Percentiles rank a stretch among this genome's conserved stretches.
Conservation (phyloP, 768 basidiomycete genomes). For the Naganishia kalamii region DNA sequence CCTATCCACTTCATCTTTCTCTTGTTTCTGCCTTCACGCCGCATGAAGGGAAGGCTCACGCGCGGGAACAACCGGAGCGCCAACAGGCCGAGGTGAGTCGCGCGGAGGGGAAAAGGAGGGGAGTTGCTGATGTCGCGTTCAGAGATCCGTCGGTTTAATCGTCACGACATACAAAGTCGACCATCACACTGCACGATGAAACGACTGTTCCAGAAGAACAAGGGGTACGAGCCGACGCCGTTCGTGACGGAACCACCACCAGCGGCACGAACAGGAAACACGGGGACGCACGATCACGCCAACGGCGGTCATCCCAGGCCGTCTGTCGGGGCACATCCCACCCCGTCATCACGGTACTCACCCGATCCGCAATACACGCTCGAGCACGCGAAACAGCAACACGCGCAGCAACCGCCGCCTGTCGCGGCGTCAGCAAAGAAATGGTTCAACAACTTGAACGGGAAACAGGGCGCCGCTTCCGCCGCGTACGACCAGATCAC, state of each 20-base stretch:
- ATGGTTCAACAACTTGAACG: constrained; percentile 1
- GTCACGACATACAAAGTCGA: background rate
- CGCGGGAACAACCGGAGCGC: too few relatives aligned
- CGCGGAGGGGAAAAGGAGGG: too few relatives aligned
- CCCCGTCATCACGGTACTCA: constrained; percentile 4
- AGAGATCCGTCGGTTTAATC: background rate
- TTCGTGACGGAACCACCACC: constrained; percentile 9
- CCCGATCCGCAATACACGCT: background rate
- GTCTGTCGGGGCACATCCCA: too few relatives aligned
- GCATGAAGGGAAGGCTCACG: too few relatives aligned
- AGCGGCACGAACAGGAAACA: background rate
- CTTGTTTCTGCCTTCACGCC: too few relatives aligned
- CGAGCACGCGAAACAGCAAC: background rate
- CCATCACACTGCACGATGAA: background rate
- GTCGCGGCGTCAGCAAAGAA: constrained; percentile 9
- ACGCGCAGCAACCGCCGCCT: background rate
- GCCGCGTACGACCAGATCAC: constrained; percentile 10
- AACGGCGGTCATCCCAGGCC: too few relatives aligned
- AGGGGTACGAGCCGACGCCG: constrained; percentile 8
- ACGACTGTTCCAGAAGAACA: constrained; percentile 11
- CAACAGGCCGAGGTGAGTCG: too few relatives aligned
- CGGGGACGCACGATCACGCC: too few relatives aligned
- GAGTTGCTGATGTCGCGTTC: too few relatives aligned
- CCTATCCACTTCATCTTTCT: too few relatives aligned
- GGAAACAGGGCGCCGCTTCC: constrained; percentile 3